Conservation (phyloP, 371 early-diverging fungal species). For the Zychaea mexicana region DNA sequence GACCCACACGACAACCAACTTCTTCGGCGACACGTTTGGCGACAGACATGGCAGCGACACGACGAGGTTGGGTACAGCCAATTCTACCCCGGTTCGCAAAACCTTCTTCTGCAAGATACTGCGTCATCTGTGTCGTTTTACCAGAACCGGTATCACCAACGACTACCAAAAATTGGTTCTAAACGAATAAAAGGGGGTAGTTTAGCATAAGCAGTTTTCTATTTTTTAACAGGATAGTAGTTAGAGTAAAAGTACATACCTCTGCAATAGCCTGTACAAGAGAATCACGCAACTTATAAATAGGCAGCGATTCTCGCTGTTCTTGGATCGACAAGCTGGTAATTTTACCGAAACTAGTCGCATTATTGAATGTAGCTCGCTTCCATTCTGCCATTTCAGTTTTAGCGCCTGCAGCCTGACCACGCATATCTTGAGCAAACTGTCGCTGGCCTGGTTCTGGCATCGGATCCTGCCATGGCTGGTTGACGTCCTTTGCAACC, state of each 20-base stretch:
- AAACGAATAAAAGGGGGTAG: too few species aligned
- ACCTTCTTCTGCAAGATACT: conserved; percentile 96
- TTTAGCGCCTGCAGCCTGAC: conserved; percentile 56
- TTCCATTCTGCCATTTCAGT: conserved; percentile 94
- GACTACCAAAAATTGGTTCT: conserved; percentile 90
- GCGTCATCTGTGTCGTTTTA: conserved; percentile 99
- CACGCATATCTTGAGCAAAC: conserved; percentile 89
- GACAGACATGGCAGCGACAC: conserved; percentile 99
- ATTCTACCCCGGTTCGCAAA: conserved; percentile 85
- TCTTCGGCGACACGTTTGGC: conserved; percentile 99
- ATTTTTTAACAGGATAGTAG: too few species aligned
- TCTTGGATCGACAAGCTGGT: conserved; percentile 89
- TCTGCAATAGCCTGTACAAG: conserved; percentile 84
- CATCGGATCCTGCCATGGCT: conserved; percentile 96
- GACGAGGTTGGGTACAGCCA: conserved; percentile 99
- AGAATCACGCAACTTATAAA: conserved; percentile 78
- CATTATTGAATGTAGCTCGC: conserved; percentile 81
- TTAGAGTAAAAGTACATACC: conserved; percentile 20
- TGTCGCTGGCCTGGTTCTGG: conserved; percentile 83
- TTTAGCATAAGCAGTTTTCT: too few species aligned
- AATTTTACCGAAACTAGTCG: conserved; percentile 91
- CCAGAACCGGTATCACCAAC: conserved; percentile 99
- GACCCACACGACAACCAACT: conserved; percentile 92
- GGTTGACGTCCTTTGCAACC: conserved; percentile 87
- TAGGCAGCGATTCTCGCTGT: conserved; percentile 90